phyloP scores from a whole-genome alignment of 768 basidiomycete species.

The Phylloporus rhodoxanthus region DNA sequence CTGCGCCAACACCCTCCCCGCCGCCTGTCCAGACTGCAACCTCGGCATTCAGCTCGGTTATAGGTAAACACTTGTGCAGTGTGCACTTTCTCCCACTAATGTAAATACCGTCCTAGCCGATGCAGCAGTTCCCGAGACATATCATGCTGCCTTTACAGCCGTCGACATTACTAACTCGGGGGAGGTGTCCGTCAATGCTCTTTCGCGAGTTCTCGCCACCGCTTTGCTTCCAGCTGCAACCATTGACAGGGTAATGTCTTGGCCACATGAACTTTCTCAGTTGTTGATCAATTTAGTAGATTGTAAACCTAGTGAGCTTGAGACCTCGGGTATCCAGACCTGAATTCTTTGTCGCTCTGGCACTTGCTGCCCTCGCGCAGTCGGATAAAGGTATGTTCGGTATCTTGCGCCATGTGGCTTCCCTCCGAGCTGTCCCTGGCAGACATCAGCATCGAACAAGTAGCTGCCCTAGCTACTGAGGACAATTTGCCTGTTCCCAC shows the following conservation, averaged over 20 bases:
- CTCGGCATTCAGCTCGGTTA: conserved; percentile 61
- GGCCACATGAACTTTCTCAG: neutral
- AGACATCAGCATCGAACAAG: conserved; percentile 81
- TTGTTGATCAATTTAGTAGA: conserved; percentile 40
- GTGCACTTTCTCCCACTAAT: conserved; percentile 5
- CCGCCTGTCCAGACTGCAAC: conserved; percentile 47
- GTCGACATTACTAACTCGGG: conserved; percentile 69
- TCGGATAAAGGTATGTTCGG: conserved; percentile 57
- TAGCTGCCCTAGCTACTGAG: conserved; percentile 70
- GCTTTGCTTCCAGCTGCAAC: conserved; percentile 76
- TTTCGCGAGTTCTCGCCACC: conserved; percentile 75
- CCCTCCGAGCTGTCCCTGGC: neutral
- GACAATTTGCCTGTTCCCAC: conserved; percentile 72
- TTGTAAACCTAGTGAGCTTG: conserved; percentile 84
- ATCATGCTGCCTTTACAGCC: conserved; percentile 64
- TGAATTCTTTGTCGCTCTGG: conserved; percentile 89
- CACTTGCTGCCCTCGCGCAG: conserved; percentile 83
- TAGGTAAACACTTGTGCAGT: conserved; percentile 39
- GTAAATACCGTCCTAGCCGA: conserved; percentile 44
- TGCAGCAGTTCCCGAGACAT: conserved; percentile 74
- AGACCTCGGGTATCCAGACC: conserved; percentile 74
- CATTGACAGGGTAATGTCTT: conserved; percentile 61
- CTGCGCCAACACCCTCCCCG: conserved; percentile 64
- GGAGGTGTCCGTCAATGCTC: conserved; percentile 74
- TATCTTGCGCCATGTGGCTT: conserved; percentile 1